Conservation (phyloP, 495 filamentous ascomycete species). For the Corynascus novoguineensis region DNA sequence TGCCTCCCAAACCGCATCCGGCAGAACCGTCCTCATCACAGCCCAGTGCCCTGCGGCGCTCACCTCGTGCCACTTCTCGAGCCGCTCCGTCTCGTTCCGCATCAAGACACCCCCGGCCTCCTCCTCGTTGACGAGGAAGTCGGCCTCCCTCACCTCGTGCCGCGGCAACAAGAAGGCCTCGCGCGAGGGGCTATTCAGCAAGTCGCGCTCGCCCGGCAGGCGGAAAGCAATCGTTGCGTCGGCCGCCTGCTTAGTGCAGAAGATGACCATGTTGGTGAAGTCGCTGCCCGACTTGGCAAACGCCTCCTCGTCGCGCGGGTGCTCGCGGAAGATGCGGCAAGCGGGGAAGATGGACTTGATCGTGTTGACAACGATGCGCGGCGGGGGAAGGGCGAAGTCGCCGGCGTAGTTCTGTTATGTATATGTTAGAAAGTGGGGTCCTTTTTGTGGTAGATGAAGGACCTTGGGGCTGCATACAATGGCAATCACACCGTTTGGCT, state of each 20-base stretch:
- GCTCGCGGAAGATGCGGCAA: conserved; percentile 81
- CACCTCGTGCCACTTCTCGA: conserved; percentile 64
- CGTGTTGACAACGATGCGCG: conserved; percentile 65
- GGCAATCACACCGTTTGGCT: conserved; percentile 74
- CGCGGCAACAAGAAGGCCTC: conserved; percentile 63
- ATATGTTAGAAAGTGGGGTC: background rate
- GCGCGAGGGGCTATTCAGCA: conserved; percentile 63
- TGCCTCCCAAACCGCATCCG: conserved; percentile 74
- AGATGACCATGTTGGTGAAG: conserved; percentile 87
- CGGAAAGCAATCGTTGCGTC: conserved; percentile 56
- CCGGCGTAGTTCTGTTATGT: conserved; percentile 84
- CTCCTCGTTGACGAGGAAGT: conserved; percentile 32
- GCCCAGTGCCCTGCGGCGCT: conserved; percentile 82
- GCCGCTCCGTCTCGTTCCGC: conserved; percentile 51
- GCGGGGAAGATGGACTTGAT: conserved; percentile 67
- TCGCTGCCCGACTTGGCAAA: conserved; percentile 47
- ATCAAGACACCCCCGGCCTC: conserved; percentile 44
- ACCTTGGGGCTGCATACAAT: conserved; percentile 55
- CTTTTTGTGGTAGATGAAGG: no score
- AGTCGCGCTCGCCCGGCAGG: conserved; percentile 58
- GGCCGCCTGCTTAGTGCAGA: conserved; percentile 56
- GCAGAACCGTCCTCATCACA: conserved; percentile 83
- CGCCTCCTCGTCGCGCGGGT: conserved; percentile 42
- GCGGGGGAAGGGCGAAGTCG: conserved; percentile 68
- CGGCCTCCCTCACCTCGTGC: conserved; percentile 59